Evolutionary conservation across 768 basidiomycete genomes (phyloP).

Genomic region (Mycena indigotica): DNA sequence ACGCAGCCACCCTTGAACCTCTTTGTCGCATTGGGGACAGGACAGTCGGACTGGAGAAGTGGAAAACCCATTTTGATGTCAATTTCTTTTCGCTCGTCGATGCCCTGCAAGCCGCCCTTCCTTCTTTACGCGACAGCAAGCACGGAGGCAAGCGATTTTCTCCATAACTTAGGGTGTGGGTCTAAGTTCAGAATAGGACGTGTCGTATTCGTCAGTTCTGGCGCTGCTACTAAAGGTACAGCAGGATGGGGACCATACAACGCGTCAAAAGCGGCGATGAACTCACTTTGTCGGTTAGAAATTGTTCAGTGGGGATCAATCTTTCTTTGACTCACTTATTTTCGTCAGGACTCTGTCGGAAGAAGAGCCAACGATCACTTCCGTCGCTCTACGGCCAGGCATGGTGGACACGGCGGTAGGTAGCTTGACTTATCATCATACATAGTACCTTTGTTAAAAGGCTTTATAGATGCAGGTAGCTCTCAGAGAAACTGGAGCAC

Average conservation of each 20-base stretch:
- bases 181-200: constrained; percentile 41
- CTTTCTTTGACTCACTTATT: background rate
- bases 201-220: constrained; percentile 84
- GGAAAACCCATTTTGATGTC: constrained; percentile 78
- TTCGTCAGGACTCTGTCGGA: constrained; percentile 70
- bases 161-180: background rate
- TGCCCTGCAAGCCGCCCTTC: constrained; percentile 66
- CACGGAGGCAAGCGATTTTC: constrained; percentile 31
- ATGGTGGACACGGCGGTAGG: constrained; percentile 81
- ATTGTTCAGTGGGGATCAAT: background rate
- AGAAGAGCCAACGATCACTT: constrained; percentile 77
- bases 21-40: constrained; percentile 56
- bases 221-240: constrained; percentile 69
- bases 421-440: constrained; percentile 17
- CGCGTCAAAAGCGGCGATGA: constrained; percentile 87
- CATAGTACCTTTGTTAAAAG: constrained; percentile 1
- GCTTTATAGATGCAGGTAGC: constrained; percentile 67
- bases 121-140: constrained; percentile 63
- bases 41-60: constrained; percentile 52
- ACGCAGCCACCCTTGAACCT: constrained; percentile 80
- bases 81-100: constrained; percentile 87
- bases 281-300: constrained; percentile 73
- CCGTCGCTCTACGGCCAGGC: constrained; percentile 83
- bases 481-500: constrained; percentile 53
- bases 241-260: constrained; percentile 83